Evolutionary conservation across 192 early-diverging fungal genomes (phyloP).

Genomic region (Coemansia asiatica): DNA sequence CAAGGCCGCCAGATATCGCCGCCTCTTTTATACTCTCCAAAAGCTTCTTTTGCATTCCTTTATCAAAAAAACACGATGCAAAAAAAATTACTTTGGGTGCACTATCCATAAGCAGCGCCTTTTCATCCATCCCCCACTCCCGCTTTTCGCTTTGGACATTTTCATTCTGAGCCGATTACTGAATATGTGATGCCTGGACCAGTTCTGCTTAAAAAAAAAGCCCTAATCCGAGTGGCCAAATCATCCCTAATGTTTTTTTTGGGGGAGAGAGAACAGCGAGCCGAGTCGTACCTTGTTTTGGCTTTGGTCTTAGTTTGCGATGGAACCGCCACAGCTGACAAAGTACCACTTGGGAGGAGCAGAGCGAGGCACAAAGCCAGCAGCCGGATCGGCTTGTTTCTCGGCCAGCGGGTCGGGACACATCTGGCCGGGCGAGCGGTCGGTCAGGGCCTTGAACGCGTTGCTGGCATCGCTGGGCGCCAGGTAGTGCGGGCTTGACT

Average conservation of each 20-base stretch:
- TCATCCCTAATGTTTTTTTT: too few relatives aligned
- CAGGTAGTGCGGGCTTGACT: constrained; percentile 27
- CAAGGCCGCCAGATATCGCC: too few relatives aligned
- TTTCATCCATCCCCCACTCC: neutral
- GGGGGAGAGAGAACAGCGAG: neutral
- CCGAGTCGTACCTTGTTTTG: too few relatives aligned
- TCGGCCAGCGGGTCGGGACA: neutral
- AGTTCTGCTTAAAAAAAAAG: neutral
- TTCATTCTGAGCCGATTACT: neutral
- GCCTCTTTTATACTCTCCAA: too few relatives aligned
- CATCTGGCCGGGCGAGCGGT: constrained; percentile 17
- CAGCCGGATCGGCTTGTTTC: neutral
- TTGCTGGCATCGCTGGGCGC: constrained; percentile 11
- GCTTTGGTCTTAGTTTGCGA: neutral
- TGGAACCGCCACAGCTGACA: constrained; percentile 5
- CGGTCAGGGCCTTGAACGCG: constrained; percentile 21
- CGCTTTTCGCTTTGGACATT: neutral
- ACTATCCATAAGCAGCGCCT: neutral
- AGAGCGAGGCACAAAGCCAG: neutral
- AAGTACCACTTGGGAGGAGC: constrained; percentile 26
- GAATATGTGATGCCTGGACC: neutral
- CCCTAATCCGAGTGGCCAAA: neutral
- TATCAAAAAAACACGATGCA: too few relatives aligned
- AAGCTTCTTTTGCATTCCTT: too few relatives aligned
- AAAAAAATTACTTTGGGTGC: too few relatives aligned